These are phyloP conservation scores for Fusarium tupiense DNA, from an alignment of 2,329 filamentous ascomycete species.

Conservation along the genomic window DNA sequence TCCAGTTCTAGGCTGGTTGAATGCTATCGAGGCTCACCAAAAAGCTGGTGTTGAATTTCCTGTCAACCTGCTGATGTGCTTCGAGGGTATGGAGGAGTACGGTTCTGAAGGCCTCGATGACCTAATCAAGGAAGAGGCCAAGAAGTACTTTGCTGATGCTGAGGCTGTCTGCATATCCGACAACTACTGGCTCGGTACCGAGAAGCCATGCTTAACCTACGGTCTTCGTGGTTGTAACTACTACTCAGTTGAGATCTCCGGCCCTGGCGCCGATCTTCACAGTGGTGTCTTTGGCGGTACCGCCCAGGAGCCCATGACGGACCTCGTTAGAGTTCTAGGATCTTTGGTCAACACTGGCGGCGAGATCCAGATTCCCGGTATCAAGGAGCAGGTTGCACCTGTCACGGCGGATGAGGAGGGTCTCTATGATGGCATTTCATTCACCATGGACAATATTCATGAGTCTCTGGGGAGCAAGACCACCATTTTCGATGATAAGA, in stretches of 20 bases:
- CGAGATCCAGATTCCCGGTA: slow-evolving; percentile 93
- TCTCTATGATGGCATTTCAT: slow-evolving; percentile 90
- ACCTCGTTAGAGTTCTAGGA: slow-evolving; percentile 83
- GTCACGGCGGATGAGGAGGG: slow-evolving; percentile 85
- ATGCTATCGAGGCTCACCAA: slow-evolving; percentile 97
- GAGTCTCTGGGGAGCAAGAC: slow-evolving; percentile 91
- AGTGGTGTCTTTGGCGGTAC: slow-evolving; percentile 97
- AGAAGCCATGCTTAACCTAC: slow-evolving; percentile 98
- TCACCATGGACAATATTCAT: slow-evolving; percentile 95
- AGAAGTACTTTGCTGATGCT: slow-evolving; percentile 93
- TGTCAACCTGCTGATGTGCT: slow-evolving; percentile 98
- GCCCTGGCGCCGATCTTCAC: slow-evolving; percentile 93
- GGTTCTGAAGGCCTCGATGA: slow-evolving; percentile 96
- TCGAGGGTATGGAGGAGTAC: slow-evolving; percentile 99
- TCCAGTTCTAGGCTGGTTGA: slow-evolving; percentile 95
- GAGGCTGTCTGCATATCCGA: slow-evolving; percentile 98
- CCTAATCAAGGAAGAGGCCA: slow-evolving; percentile 89
- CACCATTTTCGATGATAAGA: slow-evolving; percentile 87
- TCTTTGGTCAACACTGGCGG: slow-evolving; percentile 89
- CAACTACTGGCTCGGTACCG: slow-evolving; percentile 99
- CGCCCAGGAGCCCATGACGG: slow-evolving; percentile 98
- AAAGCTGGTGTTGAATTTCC: slow-evolving; percentile 94
- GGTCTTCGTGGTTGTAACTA: slow-evolving; percentile 98
- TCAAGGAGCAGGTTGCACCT: slow-evolving; percentile 91
- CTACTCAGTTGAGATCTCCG: slow-evolving; percentile 90